phyloP scores from a whole-genome alignment of 768 basidiomycete species.

The Neoboletus brunneissimus region DNA sequence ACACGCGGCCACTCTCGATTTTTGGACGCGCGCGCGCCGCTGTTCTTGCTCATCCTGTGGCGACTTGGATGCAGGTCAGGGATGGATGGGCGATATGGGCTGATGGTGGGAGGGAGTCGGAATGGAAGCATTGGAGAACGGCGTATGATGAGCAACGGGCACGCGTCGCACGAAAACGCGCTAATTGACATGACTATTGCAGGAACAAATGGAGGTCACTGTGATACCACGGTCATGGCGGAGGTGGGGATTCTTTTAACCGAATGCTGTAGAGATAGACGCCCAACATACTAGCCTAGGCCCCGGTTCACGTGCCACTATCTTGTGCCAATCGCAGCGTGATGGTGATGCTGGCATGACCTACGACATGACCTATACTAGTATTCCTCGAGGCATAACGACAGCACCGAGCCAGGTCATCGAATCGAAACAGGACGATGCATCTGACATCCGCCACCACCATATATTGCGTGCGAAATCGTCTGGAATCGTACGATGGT shows the following conservation, averaged over 20 bases:
- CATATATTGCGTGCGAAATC: background rate
- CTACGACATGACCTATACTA: background rate
- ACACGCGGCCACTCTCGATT: conserved; percentile 47
- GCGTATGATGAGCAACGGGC: conserved; percentile 47
- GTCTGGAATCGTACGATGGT: background rate
- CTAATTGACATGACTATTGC: conserved; percentile 1
- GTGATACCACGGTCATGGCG: conserved; percentile 44
- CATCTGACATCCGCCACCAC: no score
- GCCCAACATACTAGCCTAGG: background rate
- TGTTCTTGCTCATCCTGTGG: conserved; percentile 55
- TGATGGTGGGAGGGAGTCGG: conserved; percentile 72
- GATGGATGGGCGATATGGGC: conserved; percentile 82
- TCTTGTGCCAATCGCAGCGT: background rate
- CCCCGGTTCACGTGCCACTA: background rate
- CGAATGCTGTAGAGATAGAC: conserved; percentile 14
- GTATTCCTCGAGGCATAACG: no score
- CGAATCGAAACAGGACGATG: no score
- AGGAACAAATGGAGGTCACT: background rate
- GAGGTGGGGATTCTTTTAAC: conserved; percentile 39
- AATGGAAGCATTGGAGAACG: conserved; percentile 65
- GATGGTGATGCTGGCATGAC: background rate
- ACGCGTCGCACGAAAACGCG: conserved; percentile 19
- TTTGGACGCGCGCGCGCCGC: conserved; percentile 48
- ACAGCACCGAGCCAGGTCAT: no score
- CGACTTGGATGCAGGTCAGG: conserved; percentile 64